These are phyloP conservation scores for Babesia microti DNA, from an alignment of 169 alveolate genomes.

Conservation along the genomic window DNA sequence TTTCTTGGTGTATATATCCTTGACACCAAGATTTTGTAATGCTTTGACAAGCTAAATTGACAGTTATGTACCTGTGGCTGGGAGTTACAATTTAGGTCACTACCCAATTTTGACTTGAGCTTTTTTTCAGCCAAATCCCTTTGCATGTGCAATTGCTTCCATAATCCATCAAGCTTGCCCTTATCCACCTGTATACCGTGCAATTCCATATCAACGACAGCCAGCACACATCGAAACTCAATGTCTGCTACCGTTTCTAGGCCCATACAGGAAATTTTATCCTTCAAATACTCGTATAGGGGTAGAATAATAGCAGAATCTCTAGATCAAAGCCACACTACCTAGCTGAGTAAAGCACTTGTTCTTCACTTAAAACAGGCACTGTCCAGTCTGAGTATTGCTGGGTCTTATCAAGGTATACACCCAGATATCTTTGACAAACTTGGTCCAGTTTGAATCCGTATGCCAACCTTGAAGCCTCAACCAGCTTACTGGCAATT, in stretches of 20 bases:
- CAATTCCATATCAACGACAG: constrained; percentile 70
- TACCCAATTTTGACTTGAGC: constrained; percentile 44
- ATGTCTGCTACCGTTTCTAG: constrained; percentile 55
- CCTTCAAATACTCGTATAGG: constrained; percentile 51
- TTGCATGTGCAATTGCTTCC: constrained; percentile 48
- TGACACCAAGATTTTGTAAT: constrained; percentile 52
- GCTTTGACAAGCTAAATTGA: constrained; percentile 27
- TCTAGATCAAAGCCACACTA: constrained; percentile 27
- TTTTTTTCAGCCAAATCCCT: constrained; percentile 32
- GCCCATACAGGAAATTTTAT: constrained; percentile 45
- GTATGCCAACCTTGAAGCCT: constrained; percentile 49
- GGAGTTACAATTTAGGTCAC: constrained; percentile 56
- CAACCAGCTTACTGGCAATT: constrained; percentile 60
- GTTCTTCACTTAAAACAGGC: constrained; percentile 53
- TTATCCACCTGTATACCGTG: constrained; percentile 65
- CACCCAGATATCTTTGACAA: constrained; percentile 56
- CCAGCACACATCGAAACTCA: constrained; percentile 64
- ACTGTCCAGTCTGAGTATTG: constrained; percentile 68
- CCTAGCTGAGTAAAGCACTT: constrained; percentile 65
- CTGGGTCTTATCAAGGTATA: constrained; percentile 64
- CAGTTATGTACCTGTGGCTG: constrained; percentile 60
- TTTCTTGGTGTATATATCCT: constrained; percentile 35
- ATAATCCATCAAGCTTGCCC: constrained; percentile 47
- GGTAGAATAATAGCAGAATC: constrained; percentile 69
- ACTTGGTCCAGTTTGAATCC: constrained; percentile 64